These are phyloP conservation scores for Boletellus sp. DNA, from an alignment of 768 basidiomycete genomes.

Conservation along the genomic window DNA sequence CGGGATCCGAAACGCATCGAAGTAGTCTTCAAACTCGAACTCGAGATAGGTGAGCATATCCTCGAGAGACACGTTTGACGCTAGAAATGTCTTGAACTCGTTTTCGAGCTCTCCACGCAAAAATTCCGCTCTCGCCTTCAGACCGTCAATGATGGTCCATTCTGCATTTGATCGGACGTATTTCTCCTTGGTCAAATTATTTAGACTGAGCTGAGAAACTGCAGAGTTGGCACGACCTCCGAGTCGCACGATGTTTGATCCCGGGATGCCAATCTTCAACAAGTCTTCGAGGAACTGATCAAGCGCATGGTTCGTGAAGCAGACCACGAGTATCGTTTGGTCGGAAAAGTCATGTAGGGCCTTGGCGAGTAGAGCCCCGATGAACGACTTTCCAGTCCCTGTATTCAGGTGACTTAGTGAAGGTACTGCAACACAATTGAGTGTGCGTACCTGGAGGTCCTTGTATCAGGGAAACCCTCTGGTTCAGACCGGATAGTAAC, in stretches of 20 bases:
- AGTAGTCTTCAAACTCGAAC: slow-evolving; percentile 44
- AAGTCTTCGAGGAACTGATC: slow-evolving; percentile 68
- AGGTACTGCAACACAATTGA: background rate
- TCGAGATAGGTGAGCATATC: slow-evolving; percentile 47
- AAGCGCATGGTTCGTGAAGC: slow-evolving; percentile 72
- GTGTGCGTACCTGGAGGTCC: slow-evolving; percentile 61
- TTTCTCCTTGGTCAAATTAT: slow-evolving; percentile 32
- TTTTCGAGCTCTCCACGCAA: slow-evolving; percentile 21
- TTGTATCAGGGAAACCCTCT: slow-evolving; percentile 59
- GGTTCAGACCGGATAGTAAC: slow-evolving; percentile 51
- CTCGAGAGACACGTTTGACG: slow-evolving; percentile 12
- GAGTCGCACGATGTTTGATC: slow-evolving; percentile 52
- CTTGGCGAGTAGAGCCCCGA: slow-evolving; percentile 65
- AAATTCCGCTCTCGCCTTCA: slow-evolving; percentile 25
- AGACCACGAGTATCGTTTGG: slow-evolving; percentile 60
- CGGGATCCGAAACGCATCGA: slow-evolving; percentile 44
- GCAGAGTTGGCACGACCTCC: slow-evolving; percentile 50
- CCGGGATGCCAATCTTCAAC: slow-evolving; percentile 54
- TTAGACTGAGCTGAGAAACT: slow-evolving; percentile 45
- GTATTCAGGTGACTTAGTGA: background rate
- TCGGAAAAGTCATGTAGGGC: slow-evolving; percentile 46
- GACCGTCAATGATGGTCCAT: slow-evolving; percentile 40
- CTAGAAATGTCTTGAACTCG: slow-evolving; percentile 29
- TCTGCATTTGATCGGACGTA: slow-evolving; percentile 30
- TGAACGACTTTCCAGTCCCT: slow-evolving; percentile 77